Conservation (phyloP, 768 basidiomycete genomes). For the Agaricus sinodeliciosus region DNA sequence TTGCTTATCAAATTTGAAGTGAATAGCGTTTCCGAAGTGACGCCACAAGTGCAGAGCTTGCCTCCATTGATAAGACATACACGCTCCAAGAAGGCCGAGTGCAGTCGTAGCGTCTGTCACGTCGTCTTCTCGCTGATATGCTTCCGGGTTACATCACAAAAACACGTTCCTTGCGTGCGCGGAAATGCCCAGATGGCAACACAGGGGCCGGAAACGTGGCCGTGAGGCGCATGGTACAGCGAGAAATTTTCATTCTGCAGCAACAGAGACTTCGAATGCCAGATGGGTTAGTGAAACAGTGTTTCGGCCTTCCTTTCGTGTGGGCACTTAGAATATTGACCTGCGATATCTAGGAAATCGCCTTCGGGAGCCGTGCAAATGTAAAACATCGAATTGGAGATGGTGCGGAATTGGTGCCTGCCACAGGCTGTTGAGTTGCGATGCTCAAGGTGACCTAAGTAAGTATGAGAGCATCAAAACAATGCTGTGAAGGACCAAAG, state of each 20-base stretch:
- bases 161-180: background rate
- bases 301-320: too few species aligned
- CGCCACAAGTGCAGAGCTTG: background rate
- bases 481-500: too few species aligned
- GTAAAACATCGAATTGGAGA: too few species aligned
- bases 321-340: too few species aligned
- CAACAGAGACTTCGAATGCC: background rate
- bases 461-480: too few species aligned
- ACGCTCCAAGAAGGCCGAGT: background rate
- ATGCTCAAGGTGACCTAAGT: too few species aligned
- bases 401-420: too few species aligned
- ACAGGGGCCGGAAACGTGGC: background rate
- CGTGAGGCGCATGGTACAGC: too few species aligned
- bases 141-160: background rate
- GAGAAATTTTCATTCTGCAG: too few species aligned
- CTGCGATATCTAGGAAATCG: too few species aligned
- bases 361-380: too few species aligned
- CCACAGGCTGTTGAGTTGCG: too few species aligned
- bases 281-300: background rate
- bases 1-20: conserved; percentile 2
- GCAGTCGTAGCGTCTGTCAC: background rate
- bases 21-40: conserved; percentile 8
- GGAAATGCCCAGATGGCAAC: background rate
- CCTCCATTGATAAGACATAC: background rate
- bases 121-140: background rate